These are phyloP conservation scores for Pseudocercospora fuligena DNA, from an alignment of 2,329 filamentous ascomycete genomes.

Conservation along the genomic window DNA sequence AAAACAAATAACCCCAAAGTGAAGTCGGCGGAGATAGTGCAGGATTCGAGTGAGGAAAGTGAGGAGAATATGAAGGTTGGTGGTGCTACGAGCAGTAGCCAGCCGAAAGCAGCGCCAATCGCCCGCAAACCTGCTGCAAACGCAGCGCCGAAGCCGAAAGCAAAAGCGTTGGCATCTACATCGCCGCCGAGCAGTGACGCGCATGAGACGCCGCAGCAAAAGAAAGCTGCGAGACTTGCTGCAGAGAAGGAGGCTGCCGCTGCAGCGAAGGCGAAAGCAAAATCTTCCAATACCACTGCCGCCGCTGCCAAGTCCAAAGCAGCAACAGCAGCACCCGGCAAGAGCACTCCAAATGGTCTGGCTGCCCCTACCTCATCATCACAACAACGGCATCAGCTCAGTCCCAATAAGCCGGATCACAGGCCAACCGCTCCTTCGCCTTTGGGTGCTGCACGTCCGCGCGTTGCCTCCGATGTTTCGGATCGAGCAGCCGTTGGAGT, in stretches of 20 bases:
- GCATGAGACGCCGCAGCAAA: constrained; percentile 30
- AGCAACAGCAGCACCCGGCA: constrained; percentile 25
- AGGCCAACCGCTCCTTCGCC: constrained; percentile 67
- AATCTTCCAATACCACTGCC: constrained; percentile 1
- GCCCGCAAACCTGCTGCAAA: constrained; percentile 23
- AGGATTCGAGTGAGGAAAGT: constrained; percentile 54
- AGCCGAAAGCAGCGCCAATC: constrained; percentile 27
- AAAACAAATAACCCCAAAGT: constrained; percentile 48
- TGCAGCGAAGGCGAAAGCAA: constrained; percentile 9
- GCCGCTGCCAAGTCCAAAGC: constrained; percentile 17
- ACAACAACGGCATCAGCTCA: constrained; percentile 42
- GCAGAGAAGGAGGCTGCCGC: constrained; percentile 3
- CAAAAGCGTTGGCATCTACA: constrained; percentile 16
- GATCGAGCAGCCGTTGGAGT: constrained; percentile 35
- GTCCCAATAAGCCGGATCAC: constrained; percentile 49
- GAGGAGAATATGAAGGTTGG: constrained; percentile 41
- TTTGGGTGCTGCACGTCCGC: constrained; percentile 64
- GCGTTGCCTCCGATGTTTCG: constrained; percentile 62
- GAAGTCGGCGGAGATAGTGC: constrained; percentile 60
- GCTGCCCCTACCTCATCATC: constrained; percentile 33
- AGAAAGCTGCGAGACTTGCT: constrained; percentile 27
- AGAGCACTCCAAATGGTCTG: constrained; percentile 35
- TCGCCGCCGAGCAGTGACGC: constrained; percentile 31
- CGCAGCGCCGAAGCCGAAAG: constrained; percentile 27
- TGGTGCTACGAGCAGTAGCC: constrained; percentile 27